Base-by-base conservation (phyloP, 2,329 filamentous ascomycete species). In the Zymoseptoria pseudotritici region DNA sequence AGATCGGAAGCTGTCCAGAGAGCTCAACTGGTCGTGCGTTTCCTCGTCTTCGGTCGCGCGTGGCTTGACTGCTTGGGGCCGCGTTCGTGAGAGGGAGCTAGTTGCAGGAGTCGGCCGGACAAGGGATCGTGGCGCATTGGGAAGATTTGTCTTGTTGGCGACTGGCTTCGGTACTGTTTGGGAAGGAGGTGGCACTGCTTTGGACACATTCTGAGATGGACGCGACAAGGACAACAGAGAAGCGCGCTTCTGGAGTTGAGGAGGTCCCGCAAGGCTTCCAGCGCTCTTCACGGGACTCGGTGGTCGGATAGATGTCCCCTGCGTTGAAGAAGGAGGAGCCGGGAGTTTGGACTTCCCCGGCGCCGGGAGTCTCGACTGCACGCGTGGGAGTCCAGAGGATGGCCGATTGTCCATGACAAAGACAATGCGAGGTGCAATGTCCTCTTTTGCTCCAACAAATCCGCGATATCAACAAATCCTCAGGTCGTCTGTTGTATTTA, bases 1-100 rank as follows among this genome's bases (percentile, higher is more conserved):
- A 9, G 77, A 72, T 17, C 74, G 71, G 60, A 79, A 79, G 57
- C 71, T 74, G 59, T 75, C 72, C 31, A 80, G 62, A 21, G 75
- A 74, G 50, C 75, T 74, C 36, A 79, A 66, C 58, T 72, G 71
- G 65, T 79, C 77, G 26, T 76, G 69, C 20, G 65, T 66, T 20
- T 73, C 71, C 29, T 70, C 64, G 36, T 73, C 68, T 10, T 69
- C 64, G 50, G 56, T 57, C 29, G 46, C 56, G 56, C 9, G 52
- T 62, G 59, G 20, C 46, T 59, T 52, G 55, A 60, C 49, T 2
- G 20, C 3, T 10, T 1, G 17, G 4, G 60, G 59, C 5, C 54
- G 49, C 21, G 20, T 8, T 2, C 24, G 52, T 29, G 52, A 13
- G 29, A 58, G 56, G 13, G 51, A 50, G 29, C 31, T 22, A 4